Evolutionary conservation across 176 grass and related monocot genomes (phyloP), one percentile per base, ranked within the genome.

Genomic region (Carex kokanica): DNA sequence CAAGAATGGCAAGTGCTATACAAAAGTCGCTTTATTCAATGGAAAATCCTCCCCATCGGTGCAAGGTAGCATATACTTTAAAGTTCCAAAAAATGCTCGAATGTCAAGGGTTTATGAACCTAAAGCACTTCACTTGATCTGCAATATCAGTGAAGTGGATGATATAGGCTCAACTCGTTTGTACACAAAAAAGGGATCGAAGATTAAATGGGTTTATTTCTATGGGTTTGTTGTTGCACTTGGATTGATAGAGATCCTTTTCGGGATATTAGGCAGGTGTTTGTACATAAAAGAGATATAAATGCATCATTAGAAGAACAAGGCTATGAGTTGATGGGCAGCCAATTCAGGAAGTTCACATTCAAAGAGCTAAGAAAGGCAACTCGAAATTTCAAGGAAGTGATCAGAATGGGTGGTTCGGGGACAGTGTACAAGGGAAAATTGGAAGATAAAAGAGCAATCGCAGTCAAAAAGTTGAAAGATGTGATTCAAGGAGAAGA

Each of bases 401-500:
- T 29, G 58, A 66, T 86, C 6, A 74, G 84, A 32, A 41, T 10
- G n/a, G 74, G 84, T 49, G 59, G 84, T n/a, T 80, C 60, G 13
- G 74, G 84, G 25, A 20, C 36, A 78, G 84, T 86, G 21, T 80
- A 86, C 17, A 86, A 80, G 16, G 74, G 74, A 23, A 47, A 61
- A 18, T 79, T 86, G 17, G 61, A 86, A 40, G 74, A 86, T 41
- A 40, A 60, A 58, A 86, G 74, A 69, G 51, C 34, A 0, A 63
- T 86, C 5, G 77, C 85, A 0, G 78, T 86, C n/a, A 86, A 86
- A 61, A 86, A 52, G 32, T 45, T 86, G 24, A 80, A 81, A 40
- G 85, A 86, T 45, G 75, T 47, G 9, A 70, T 69, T 47, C 49
- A 81, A 43, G 85, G 77, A 43, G 85, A 70, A 20, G 84, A 70